Evolutionary conservation across 2,329 filamentous ascomycete species (phyloP).

Genomic region (Diplodia corticola): DNA sequence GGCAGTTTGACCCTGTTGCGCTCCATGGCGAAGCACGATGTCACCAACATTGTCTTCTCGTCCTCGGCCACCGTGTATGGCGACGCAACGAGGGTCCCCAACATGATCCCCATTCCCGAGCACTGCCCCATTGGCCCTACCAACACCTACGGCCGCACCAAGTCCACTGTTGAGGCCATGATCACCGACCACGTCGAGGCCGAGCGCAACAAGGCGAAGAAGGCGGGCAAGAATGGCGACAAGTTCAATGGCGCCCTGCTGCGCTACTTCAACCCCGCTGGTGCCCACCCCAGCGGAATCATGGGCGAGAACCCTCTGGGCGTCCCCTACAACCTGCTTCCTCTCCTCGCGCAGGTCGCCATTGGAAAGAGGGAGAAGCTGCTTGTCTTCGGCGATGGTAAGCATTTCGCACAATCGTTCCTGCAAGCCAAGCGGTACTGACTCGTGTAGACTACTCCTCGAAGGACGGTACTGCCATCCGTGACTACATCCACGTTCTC

Average conservation of each 20-base stretch:
- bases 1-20: slow-evolving; percentile 85
- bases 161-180: slow-evolving; percentile 85
- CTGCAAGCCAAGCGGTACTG: neutral
- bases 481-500: slow-evolving; percentile 97
- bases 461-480: slow-evolving; percentile 87
- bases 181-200: slow-evolving; percentile 90
- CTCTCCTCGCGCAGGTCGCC: slow-evolving; percentile 90
- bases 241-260: slow-evolving; percentile 92
- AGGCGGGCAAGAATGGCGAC: slow-evolving; percentile 66
- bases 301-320: slow-evolving; percentile 99
- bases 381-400: slow-evolving; percentile 89
- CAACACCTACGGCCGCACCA: slow-evolving; percentile 97
- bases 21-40: slow-evolving; percentile 85
- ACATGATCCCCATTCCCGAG: slow-evolving; percentile 99
- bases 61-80: slow-evolving; percentile 98
- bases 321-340: slow-evolving; percentile 92
- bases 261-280: slow-evolving; percentile 97
- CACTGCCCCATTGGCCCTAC: slow-evolving; percentile 93
- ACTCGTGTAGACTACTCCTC: slow-evolving; percentile 74
- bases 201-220: slow-evolving; percentile 78
- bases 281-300: slow-evolving; percentile 89
- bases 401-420: slow-evolving; percentile 31
- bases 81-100: slow-evolving; percentile 89
- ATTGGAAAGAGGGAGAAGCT: slow-evolving; percentile 94
- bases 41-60: slow-evolving; percentile 97